phyloP scores from a whole-genome alignment of 2,329 filamentous ascomycete genomes.

The Immersiporthe knoxdaviesiana region DNA sequence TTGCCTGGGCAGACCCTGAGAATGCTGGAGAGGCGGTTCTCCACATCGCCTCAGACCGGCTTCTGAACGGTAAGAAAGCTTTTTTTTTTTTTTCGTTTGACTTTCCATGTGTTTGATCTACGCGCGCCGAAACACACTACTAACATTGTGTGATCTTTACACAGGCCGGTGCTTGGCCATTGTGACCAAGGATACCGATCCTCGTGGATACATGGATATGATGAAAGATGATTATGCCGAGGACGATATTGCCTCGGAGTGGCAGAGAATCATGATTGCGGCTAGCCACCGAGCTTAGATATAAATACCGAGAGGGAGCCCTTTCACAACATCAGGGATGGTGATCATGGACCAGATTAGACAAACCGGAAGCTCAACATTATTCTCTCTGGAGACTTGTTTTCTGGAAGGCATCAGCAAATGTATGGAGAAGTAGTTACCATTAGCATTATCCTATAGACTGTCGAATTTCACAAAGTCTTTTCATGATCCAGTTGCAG shows the following conservation, averaged over 20 bases:
- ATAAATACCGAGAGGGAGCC: neutral
- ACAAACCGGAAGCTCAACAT: neutral
- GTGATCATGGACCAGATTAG: neutral
- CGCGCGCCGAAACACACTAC: neutral
- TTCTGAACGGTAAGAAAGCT: neutral
- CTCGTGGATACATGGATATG: neutral
- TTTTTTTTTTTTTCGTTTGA: too few species aligned
- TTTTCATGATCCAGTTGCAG: too few species aligned
- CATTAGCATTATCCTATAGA: neutral
- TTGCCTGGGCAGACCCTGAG: neutral
- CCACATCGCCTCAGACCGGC: neutral
- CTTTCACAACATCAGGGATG: neutral
- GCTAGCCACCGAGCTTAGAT: neutral
- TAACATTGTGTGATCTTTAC: neutral
- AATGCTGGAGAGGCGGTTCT: neutral
- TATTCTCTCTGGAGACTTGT: too few species aligned
- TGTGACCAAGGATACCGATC: neutral
- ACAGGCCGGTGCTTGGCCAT: neutral
- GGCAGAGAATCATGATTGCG: neutral
- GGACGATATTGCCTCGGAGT: neutral
- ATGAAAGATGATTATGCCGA: neutral
- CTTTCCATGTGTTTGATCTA: neutral
- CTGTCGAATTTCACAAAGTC: neutral
- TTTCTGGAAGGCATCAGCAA: neutral
- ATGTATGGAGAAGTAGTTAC: neutral